Evolutionary conservation across 2,329 filamentous ascomycete species (phyloP), one percentile per base, ranked within the genome.

Genomic region (Cryphonectria carpinicola): DNA sequence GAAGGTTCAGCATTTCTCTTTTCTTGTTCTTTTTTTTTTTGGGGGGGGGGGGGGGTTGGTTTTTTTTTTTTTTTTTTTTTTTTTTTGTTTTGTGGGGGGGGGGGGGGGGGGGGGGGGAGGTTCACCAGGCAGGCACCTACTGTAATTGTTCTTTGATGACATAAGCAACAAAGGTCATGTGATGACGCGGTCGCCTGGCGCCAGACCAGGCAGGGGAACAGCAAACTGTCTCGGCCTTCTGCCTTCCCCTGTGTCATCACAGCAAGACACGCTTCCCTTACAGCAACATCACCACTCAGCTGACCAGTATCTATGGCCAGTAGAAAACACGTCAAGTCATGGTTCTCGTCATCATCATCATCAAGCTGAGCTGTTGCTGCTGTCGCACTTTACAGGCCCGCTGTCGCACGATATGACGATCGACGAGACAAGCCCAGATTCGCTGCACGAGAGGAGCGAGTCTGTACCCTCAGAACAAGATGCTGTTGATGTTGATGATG

Each of bases 141-240:
- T 32, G 32, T 4, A 32, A 13, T 11, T 35, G 17, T 22, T 39
- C n/a, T 37, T 37, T 62, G 22, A 41, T 43, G 13, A 28, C 14
- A 64, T 43, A 43, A 28, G 25, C 37, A 25, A 17, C 2, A 11
- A 1, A 25, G 25, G 61, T 64, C 61, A 64, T 39, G 61, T 64
- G 61, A 64, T 11, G 6, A 8, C 61, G 61, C 61, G 61, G 61
- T 39, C 41, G 61, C 61, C 61, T 64, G 61, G 61, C 61, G 61
- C 39, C 41, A 25, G 37, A 28, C 37, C 46, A 49, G 46, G 22
- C 46, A 46, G 41, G 17, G 4, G 19, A 19, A 8, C 19, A n/a
- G 7, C 22, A n/a, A n/a, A 14, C n/a, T 28, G 37, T 46, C 35
- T 64, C 41, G 22, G 25, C n/a, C 37, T 25, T 25, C n/a, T 32